phyloP scores from a whole-genome alignment of 306 rosid genomes.

The Prunus campanulata region DNA sequence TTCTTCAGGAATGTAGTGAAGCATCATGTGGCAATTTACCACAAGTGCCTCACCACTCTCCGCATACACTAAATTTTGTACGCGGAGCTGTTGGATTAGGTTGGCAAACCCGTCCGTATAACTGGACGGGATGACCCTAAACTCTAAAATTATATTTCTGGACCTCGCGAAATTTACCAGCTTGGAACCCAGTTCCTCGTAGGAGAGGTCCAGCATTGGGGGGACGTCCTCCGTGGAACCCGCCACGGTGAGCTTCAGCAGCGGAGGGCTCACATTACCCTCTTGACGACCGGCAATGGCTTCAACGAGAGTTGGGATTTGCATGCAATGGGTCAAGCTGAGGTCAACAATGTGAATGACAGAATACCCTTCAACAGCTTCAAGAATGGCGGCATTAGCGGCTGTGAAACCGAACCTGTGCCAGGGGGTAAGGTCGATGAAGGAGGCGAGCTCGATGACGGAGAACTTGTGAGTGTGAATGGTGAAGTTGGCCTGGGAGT shows the following conservation, averaged over 20 bases:
- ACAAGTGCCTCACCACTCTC: conserved; percentile 60
- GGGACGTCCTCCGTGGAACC: conserved; percentile 44
- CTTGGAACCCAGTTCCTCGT: conserved; percentile 66
- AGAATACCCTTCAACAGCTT: conserved; percentile 70
- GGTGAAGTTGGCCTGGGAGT: conserved; percentile 24
- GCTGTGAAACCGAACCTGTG: conserved; percentile 88
- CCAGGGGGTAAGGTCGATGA: conserved; percentile 90
- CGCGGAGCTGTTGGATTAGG: conserved; percentile 61
- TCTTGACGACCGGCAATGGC: conserved; percentile 65
- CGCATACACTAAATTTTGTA: conserved; percentile 51
- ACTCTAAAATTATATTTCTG: conserved; percentile 57
- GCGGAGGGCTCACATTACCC: conserved; percentile 43
- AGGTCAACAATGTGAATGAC: conserved; percentile 73
- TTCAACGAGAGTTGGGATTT: conserved; percentile 85
- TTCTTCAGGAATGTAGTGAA: conserved; percentile 80
- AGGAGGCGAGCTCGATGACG: conserved; percentile 75
- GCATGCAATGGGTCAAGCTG: conserved; percentile 91
- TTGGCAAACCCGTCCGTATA: conserved; percentile 59
- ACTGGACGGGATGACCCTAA: conserved; percentile 55
- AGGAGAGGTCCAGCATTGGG: conserved; percentile 67
- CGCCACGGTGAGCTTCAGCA: conserved; percentile 66
- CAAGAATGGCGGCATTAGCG: conserved; percentile 69
- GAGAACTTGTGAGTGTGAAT: conserved; percentile 63
- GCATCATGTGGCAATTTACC: conserved; percentile 91
- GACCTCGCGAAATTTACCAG: conserved; percentile 76